Percentiles rank a stretch among this genome's conserved stretches.
Evolutionary conservation across 2,329 filamentous ascomycete genomes (phyloP).

Genomic region (Paraphoma chrysanthemicola): DNA sequence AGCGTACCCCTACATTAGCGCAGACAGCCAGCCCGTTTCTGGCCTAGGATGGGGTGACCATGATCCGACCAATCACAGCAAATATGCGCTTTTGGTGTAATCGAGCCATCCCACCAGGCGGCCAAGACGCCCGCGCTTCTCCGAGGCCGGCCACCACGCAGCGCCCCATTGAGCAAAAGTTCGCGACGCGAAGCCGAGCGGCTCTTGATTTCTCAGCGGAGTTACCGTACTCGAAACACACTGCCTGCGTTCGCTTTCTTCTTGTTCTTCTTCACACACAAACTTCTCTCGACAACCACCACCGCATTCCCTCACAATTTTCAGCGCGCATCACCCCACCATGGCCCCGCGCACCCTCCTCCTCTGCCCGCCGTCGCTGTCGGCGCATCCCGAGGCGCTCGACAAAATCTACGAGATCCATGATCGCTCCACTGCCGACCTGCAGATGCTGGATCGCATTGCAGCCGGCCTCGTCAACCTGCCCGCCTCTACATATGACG

Average conservation of each 20-base stretch:
- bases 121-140: conserved; percentile 16
- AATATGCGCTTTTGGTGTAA: conserved; percentile 18
- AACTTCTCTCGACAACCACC: not conserved
- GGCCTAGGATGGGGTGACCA: not conserved
- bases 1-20: conserved; percentile 1
- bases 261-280: not conserved
- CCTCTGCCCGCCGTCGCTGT: conserved; percentile 88
- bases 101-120: not conserved
- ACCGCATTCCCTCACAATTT: not conserved
- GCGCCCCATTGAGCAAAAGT: conserved; percentile 30
- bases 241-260: not conserved
- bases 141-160: conserved; percentile 30
- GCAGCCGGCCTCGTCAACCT: conserved; percentile 81
- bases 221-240: not conserved
- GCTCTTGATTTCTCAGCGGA: conserved; percentile 16
- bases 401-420: conserved; percentile 73
- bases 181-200: conserved; percentile 15
- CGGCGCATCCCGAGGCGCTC: conserved; percentile 82
- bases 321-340: conserved; percentile 24
- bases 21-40: not conserved
- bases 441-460: conserved; percentile 97
- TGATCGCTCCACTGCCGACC: conserved; percentile 79
- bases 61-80: not conserved
- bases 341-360: conserved; percentile 71
- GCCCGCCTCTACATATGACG: conserved; percentile 78